phyloP scores from a whole-genome alignment of 2,329 filamentous ascomycete species.

The Curvularia spicifera region DNA sequence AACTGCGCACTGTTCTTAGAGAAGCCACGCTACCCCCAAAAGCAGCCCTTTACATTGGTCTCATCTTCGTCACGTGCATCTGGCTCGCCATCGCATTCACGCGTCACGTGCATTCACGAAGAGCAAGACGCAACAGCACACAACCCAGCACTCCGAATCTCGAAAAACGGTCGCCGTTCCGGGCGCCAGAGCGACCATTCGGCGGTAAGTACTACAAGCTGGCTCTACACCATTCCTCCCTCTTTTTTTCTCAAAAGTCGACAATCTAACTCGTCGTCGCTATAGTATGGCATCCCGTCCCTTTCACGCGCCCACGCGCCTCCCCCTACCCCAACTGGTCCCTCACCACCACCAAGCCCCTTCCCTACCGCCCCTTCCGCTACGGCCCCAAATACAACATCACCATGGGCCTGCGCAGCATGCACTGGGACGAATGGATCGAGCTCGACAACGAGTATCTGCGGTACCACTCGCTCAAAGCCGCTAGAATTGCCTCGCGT shows the following conservation, averaged over 20 bases:
- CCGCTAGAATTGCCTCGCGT: constrained; percentile 69
- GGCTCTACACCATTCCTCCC: background rate
- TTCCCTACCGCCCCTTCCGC: constrained; percentile 79
- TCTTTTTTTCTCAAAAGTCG: too few species aligned
- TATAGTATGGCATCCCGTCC: constrained; percentile 10
- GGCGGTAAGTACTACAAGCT: constrained; percentile 53
- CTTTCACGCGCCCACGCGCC: constrained; percentile 66
- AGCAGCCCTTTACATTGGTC: constrained; percentile 38
- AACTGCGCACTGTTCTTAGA: constrained; percentile 10
- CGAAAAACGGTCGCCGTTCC: constrained; percentile 53
- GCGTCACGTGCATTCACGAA: constrained; percentile 36
- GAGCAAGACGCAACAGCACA: background rate
- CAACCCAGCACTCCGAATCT: constrained; percentile 51
- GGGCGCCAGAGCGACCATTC: constrained; percentile 49
- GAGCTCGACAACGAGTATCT: constrained; percentile 82
- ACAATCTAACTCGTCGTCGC: background rate
- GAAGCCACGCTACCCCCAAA: constrained; percentile 23
- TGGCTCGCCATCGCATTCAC: constrained; percentile 39
- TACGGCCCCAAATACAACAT: constrained; percentile 78
- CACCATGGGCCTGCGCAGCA: constrained; percentile 76
- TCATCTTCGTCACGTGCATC: constrained; percentile 40
- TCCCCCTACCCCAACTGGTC: constrained; percentile 72
- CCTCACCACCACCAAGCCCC: constrained; percentile 70
- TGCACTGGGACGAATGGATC: constrained; percentile 78
- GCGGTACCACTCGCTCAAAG: constrained; percentile 75